A percentile compares a stretch with the other conserved stretches of the same genome.
Conservation (phyloP, 305 asterid species). For the Rubia peregrina region DNA sequence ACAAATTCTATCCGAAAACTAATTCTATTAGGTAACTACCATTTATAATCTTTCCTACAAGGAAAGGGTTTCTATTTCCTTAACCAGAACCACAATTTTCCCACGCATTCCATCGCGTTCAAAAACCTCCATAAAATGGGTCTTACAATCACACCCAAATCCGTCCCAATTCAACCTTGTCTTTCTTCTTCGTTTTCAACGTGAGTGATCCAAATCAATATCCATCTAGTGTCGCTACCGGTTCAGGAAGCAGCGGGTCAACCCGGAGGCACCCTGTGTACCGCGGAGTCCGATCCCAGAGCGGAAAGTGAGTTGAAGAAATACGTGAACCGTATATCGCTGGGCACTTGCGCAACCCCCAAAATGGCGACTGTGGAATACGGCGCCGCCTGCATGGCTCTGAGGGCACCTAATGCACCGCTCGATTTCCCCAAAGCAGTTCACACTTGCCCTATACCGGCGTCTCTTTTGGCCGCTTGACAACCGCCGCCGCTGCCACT, state of each 20-base stretch:
- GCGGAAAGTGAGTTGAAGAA: conserved; percentile 63
- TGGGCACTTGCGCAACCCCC: conserved; percentile 50
- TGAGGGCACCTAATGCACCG: conserved; percentile 40
- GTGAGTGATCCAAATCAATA: neutral
- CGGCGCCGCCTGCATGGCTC: conserved; percentile 57
- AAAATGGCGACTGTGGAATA: conserved; percentile 76
- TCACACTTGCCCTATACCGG: conserved; percentile 31
- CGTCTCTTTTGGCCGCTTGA: conserved; percentile 37
- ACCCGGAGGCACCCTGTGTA: conserved; percentile 41
- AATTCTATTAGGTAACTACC: too few species aligned
- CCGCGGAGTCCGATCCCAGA: conserved; percentile 44
- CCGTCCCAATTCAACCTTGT: neutral
- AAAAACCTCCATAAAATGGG: neutral
- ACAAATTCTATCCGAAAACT: too few species aligned
- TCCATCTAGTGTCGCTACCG: neutral
- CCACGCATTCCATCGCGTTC: neutral
- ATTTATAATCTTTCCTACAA: too few species aligned
- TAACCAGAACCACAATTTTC: neutral
- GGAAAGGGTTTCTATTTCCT: too few species aligned
- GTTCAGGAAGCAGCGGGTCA: neutral
- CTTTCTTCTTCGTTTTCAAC: neutral
- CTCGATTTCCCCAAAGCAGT: conserved; percentile 47
- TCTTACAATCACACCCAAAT: neutral
- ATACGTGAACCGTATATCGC: conserved; percentile 70
- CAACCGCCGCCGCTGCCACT: too few species aligned